Evolutionary conservation across 177 flowering plant genomes (phyloP).

Genomic region (Vitis hybrid): DNA sequence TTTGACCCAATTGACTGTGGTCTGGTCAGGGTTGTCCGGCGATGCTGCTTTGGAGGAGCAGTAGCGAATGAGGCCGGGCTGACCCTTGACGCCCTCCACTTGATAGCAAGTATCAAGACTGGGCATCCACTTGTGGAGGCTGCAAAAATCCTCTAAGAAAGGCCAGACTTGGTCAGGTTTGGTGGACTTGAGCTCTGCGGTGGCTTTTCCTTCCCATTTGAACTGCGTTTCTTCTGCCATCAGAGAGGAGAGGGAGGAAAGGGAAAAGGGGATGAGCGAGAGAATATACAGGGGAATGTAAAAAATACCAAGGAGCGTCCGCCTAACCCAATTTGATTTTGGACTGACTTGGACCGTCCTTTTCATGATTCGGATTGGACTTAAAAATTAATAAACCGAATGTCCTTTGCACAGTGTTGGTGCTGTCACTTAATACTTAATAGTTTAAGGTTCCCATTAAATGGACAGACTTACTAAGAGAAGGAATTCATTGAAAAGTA

Average conservation of each 20-base stretch:
- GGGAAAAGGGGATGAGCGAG: constrained; percentile 3
- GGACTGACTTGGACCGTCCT: too few species aligned
- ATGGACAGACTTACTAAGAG: too few species aligned
- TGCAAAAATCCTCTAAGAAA: constrained; percentile 52
- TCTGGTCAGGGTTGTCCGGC: constrained; percentile 1
- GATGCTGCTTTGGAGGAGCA: constrained; percentile 22
- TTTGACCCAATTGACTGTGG: constrained; percentile 31
- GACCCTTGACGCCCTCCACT: constrained; percentile 39
- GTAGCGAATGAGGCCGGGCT: constrained; percentile 58
- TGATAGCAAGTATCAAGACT: constrained; percentile 32
- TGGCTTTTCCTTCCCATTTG: constrained; percentile 53
- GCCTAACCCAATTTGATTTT: too few species aligned
- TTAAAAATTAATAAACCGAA: too few species aligned
- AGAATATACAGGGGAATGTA: too few species aligned
- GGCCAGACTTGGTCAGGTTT: constrained; percentile 59
- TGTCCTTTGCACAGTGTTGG: too few species aligned
- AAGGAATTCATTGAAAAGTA: too few species aligned
- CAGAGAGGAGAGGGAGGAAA: constrained; percentile 2
- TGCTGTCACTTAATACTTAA: too few species aligned
- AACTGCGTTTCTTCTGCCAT: constrained; percentile 19
- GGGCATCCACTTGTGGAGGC: constrained; percentile 50
- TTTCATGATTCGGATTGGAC: too few species aligned
- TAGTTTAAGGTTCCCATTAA: too few species aligned
- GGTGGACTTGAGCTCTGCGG: constrained; percentile 24
- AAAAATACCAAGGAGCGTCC: too few species aligned